Evolutionary conservation across 176 grass and related monocot species (phyloP), one percentile per base, ranked within the genome.

Genomic region (Saccharum spontaneum): DNA sequence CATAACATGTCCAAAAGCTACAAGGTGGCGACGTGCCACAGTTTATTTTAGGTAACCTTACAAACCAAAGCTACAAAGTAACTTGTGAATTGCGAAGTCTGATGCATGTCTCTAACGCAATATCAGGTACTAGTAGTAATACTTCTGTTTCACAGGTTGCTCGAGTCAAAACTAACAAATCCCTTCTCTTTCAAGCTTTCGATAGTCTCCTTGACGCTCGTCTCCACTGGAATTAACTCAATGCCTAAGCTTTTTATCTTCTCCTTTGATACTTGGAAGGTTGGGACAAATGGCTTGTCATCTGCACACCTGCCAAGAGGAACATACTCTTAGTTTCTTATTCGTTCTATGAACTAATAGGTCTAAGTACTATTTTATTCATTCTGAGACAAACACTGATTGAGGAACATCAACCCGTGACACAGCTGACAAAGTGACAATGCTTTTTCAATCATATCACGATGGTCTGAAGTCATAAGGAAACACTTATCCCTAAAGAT

Each of bases 181-280:
- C 94, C 90, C 45, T 87, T 95, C 7, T 92, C 86, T 73, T 86
- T 93, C 52, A 93, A 87, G 62, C 94, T 91, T 11, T 91, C 84
- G 4, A 93, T 80, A 9, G 94, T 95, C 73, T 95, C 94, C 78
- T 91, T 87, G 45, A 95, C 67, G 44, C 36, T 85, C 0, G 26
- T 80, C 48, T 89, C 73, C 1, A 95, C 8, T 1, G 94, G 84
- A 72, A 69, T 83, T 30, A 89, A 82, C 22, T 93, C 73, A 0
- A 89, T 22, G 2, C 91, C 94, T 79, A 95, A 77, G 50, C 70
- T 85, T 79, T 14, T 91, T 78, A 86, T 83, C 70, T 84, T 91
- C 45, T 95, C 88, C 90, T 54, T 90, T 4, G 90, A 95, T 30
- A 91, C 90, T 60, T 90, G 76, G 67, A 91, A 95, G 2, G 73